Base-by-base conservation (phyloP, 768 basidiomycete genomes). In the Lactifluus volemus region DNA sequence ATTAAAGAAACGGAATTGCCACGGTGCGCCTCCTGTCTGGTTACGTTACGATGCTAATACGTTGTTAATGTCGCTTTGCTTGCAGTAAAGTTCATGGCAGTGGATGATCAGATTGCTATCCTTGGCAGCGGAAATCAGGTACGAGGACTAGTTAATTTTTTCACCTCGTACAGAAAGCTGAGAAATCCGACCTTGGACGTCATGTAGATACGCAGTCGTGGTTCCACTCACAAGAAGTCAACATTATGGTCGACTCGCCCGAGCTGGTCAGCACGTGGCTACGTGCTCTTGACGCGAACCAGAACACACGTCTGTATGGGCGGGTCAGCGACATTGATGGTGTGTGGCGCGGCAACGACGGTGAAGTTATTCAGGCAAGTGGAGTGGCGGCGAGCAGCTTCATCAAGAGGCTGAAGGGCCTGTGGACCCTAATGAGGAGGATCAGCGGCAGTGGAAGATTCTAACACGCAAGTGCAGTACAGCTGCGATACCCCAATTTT, bases 221-320 rank as follows among this genome's bases (percentile, higher is more conserved):
- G 85, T 86, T 78, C 74, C 87, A 89, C 70, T 83, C 81, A 47
- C 82, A 85, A 61, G 87, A 89, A 66, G 76, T 82, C 65, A 88
- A 89, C 72, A 66, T 81, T 59, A 75, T 83, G 72, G 70, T 82
- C 60, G 80, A 83, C 72, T 76, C 73, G 10, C 70, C 72, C 39
- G 69, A 77, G 63, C 71, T 82, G 66, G 75, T 77, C 55, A 49
- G 66, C 25, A 78, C 79, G 61, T 79, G 81, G 80, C 72, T 77
- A 68, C 72, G 73, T 44, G 73, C 72, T 21, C 65, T 79, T 32
- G 65, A 72, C 21, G 68, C 70, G 34, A 78, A 78, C 66, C 78
- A 79, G 71, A 81, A 81, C 63, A 82, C 81, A 14, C 69, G 73
- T 29, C 62, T 74, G 45, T 44, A 58, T 29, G 64, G 64, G 17